Percentiles rank a stretch among this genome's conserved stretches.
Evolutionary conservation across 2,329 filamentous ascomycete genomes (phyloP).

Genomic region (Fusarium proliferatum): DNA sequence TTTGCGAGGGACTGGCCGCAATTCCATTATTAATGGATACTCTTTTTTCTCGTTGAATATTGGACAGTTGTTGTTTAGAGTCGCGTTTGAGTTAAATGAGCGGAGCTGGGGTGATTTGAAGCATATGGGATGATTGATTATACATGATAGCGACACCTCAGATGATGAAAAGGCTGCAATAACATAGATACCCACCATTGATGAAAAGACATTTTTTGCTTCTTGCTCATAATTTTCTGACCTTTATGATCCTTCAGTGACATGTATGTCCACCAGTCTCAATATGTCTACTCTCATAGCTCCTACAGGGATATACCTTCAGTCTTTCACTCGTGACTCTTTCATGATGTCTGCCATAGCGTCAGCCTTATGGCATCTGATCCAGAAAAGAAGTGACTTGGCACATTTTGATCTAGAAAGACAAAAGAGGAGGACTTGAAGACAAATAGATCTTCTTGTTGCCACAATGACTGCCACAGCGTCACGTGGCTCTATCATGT

Average conservation of each 20-base stretch:
- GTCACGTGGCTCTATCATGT: not conserved
- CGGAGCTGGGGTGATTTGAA: no score
- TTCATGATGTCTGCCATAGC: no score
- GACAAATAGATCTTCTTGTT: no score
- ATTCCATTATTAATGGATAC: not conserved
- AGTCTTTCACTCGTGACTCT: no score
- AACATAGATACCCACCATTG: not conserved
- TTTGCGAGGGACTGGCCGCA: not conserved
- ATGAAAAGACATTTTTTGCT: no score
- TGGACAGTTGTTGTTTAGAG: not conserved
- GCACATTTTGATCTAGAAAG: rapidly evolving
- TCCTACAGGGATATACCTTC: no score
- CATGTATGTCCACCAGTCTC: not conserved
- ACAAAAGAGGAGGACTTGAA: rapidly evolving
- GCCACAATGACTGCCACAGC: no score
- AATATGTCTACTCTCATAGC: no score
- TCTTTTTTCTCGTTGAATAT: not conserved
- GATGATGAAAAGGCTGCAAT: not conserved
- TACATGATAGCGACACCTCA: not conserved
- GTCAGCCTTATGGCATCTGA: no score
- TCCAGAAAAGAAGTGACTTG: no score
- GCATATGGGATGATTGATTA: not conserved
- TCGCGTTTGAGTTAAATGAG: not conserved
- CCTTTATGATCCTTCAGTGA: not conserved
- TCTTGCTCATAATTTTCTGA: rapidly evolving